Conservation (phyloP, 805 yeast genomes). For the Candida nemodendra region DNA sequence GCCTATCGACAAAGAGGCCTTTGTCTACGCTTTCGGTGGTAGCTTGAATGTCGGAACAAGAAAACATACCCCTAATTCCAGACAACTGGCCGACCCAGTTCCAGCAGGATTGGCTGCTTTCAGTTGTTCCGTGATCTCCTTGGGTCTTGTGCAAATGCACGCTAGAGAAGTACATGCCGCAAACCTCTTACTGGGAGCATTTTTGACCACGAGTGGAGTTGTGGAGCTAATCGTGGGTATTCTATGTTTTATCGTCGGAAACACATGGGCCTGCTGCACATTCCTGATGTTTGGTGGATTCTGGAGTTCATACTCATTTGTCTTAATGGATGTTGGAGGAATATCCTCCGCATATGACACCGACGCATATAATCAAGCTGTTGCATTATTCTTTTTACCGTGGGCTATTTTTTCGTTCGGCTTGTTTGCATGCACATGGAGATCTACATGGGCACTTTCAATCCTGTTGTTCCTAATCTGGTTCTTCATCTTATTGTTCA, state of each 20-base stretch:
- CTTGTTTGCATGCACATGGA: slow-evolving; percentile 46
- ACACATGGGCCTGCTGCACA: slow-evolving; percentile 56
- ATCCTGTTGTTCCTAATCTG: slow-evolving; percentile 42
- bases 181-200: slow-evolving; percentile 44
- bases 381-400: slow-evolving; percentile 49
- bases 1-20: slow-evolving; percentile 51
- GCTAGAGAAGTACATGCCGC: slow-evolving; percentile 46
- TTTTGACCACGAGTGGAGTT: slow-evolving; percentile 49
- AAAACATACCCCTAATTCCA: slow-evolving; percentile 23
- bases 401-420: slow-evolving; percentile 52
- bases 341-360: slow-evolving; percentile 38
- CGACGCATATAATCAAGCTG: slow-evolving; percentile 40
- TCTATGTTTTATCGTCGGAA: slow-evolving; percentile 49
- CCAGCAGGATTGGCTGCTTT: slow-evolving; percentile 54
- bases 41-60: slow-evolving; percentile 43
- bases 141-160: slow-evolving; percentile 46
- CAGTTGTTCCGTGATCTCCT: slow-evolving; percentile 44
- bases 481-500: slow-evolving; percentile 45
- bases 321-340: slow-evolving; percentile 44
- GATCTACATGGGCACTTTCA: slow-evolving; percentile 44
- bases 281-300: slow-evolving; percentile 55
- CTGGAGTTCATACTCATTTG: slow-evolving; percentile 50
- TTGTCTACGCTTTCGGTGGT: slow-evolving; percentile 65
- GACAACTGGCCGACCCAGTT: slow-evolving; percentile 45
- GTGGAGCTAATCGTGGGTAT: slow-evolving; percentile 51